phyloP scores from a whole-genome alignment of 2,329 filamentous ascomycete genomes.

The Pseudopithomyces chartarum region DNA sequence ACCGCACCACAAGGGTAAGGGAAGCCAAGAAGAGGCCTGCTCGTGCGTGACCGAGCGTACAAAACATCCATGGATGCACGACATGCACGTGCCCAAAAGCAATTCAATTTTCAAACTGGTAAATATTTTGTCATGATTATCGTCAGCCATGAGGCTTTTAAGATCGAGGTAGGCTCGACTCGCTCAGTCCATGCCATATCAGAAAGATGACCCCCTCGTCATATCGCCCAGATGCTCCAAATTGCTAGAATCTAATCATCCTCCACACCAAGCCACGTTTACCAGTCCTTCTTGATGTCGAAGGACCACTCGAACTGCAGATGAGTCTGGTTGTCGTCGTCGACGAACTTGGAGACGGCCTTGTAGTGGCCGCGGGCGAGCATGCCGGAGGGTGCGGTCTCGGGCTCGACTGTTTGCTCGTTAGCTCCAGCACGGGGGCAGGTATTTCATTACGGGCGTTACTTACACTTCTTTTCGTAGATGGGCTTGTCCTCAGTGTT shows the following conservation, averaged over 20 bases:
- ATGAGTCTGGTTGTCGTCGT: conserved; percentile 91
- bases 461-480: conserved; percentile 90
- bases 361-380: conserved; percentile 88
- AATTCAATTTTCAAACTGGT: background rate
- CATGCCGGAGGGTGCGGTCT: conserved; percentile 92
- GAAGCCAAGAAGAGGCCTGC: background rate
- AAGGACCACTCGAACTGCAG: conserved; percentile 95
- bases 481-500: conserved; percentile 85
- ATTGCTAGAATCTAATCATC: background rate
- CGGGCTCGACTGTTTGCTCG: conserved; percentile 72
- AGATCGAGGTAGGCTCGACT: conserved; percentile 15
- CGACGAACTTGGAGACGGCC: conserved; percentile 86
- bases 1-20: background rate
- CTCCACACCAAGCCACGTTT: conserved; percentile 33
- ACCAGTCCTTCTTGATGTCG: conserved; percentile 97
- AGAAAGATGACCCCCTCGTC: conserved; percentile 10
- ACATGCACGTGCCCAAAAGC: background rate
- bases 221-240: conserved; percentile 7
- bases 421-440: conserved; percentile 12
- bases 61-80: too few relatives aligned
- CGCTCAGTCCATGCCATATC: conserved; percentile 1
- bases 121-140: conserved; percentile 11
- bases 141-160: conserved; percentile 33
- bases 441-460: background rate
- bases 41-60: background rate